phyloP scores from a whole-genome alignment of 73 alveolate species.

The Tetrahymena malaccensis region DNA sequence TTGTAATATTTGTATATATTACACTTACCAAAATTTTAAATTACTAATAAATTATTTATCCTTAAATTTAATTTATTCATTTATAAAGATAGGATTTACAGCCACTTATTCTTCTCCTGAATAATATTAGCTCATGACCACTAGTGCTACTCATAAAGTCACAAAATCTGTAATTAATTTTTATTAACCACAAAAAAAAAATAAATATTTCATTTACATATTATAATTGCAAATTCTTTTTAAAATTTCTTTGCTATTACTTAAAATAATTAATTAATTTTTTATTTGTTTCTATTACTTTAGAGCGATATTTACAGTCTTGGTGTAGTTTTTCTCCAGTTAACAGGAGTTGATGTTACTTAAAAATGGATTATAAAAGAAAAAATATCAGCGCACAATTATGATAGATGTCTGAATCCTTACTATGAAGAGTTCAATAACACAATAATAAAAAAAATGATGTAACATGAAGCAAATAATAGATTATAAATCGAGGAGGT shows the following conservation, averaged over 20 bases:
- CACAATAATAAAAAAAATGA: background rate
- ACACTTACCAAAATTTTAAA: background rate
- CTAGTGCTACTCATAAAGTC: background rate
- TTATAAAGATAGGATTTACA: background rate
- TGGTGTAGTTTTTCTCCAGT: background rate
- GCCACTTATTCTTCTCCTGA: background rate
- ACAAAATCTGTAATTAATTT: background rate
- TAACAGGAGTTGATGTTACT: background rate
- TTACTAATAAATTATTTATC: background rate
- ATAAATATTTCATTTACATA: no score
- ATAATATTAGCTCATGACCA: background rate
- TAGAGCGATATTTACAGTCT: background rate
- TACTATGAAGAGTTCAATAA: background rate
- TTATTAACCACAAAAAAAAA: background rate
- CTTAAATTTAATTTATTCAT: background rate
- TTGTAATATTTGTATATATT: background rate
- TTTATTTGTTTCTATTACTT: no score
- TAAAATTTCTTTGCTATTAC: no score
- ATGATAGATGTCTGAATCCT: background rate
- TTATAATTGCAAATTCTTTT: no score
- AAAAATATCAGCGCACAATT: background rate
- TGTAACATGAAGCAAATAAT: background rate
- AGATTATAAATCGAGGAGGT: background rate
- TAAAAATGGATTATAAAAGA: background rate
- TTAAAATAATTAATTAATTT: no score